phyloP scores from a whole-genome alignment of 1,284 basidiomycete genomes.

The Cryptococcus deneoformans region DNA sequence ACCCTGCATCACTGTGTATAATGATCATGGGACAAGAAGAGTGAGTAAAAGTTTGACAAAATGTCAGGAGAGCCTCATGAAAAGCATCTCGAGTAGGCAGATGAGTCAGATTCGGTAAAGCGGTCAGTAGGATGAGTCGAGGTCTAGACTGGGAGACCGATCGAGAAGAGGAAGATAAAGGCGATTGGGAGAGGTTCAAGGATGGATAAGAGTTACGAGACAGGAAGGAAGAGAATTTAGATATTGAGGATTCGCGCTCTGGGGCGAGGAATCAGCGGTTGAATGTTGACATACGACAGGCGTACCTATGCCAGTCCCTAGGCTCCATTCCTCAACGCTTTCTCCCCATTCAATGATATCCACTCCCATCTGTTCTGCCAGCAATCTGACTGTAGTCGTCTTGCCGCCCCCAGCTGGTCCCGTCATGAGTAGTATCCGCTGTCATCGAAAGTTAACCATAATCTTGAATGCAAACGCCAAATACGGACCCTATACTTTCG shows the following conservation, averaged over 20 bases:
- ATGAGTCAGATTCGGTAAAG: conserved; percentile 86
- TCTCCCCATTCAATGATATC: conserved; percentile 82
- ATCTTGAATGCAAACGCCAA: neutral
- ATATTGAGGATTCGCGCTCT: conserved; percentile 62
- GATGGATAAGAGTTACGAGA: conserved; percentile 64
- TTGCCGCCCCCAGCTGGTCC: conserved; percentile 91
- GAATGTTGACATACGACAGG: neutral
- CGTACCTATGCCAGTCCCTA: conserved; percentile 35
- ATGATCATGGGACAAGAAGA: conserved; percentile 69
- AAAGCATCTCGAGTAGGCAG: conserved; percentile 68
- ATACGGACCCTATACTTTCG: conserved; percentile 71
- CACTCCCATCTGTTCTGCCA: conserved; percentile 71
- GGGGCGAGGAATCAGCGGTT: conserved; percentile 8
- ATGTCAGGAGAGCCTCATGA: conserved; percentile 64
- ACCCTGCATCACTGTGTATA: conserved; percentile 77
- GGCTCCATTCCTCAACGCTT: conserved; percentile 43
- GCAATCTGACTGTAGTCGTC: conserved; percentile 74
- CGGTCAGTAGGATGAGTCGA: conserved; percentile 76
- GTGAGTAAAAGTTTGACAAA: conserved; percentile 53
- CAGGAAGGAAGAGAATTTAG: conserved; percentile 76
- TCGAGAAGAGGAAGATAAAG: conserved; percentile 10
- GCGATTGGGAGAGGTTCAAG: conserved; percentile 52
- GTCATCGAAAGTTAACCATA: conserved; percentile 1
- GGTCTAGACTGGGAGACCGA: conserved; percentile 10
- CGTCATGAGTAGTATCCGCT: conserved; percentile 81